Evolutionary conservation across 2,329 filamentous ascomycete genomes (phyloP), one percentile per base, ranked within the genome.

Genomic region (Colletotrichum theobromicola): DNA sequence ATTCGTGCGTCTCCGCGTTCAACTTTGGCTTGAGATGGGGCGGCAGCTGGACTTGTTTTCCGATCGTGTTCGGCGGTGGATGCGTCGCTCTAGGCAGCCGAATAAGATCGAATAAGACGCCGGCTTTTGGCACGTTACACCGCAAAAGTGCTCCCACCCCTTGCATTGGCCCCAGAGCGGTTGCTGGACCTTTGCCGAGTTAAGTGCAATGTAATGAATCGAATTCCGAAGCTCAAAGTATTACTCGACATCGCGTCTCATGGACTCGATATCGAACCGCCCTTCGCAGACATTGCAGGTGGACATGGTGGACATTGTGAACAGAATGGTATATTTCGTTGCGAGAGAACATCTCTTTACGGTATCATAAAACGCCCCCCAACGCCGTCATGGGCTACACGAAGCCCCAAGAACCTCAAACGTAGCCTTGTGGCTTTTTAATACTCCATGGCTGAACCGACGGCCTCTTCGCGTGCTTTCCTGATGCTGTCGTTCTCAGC

Each of bases 391-490:
- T n/a, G 26, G 32, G 70, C 28, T 62, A 21, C 34, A 16, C 10
- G 28, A 28, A 30, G 50, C 55, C 46, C 57, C 10, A n/a, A 18
- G 9, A 26, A 12, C 42, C n/a, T 18, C 30, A 28, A 24, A 50
- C 12, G 21, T 42, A 46, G 55, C 28, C 15, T 13, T 18, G 15
- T 13, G 32, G 21, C 7, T 28, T 15, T 58, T 80, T 68, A 88
- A 62, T 84, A 82, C 81, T 93, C 91, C 90, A 91, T 90, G 4
- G 87, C 83, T 15, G 86, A 85, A 15, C 90, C 91, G 4, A 91
- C 78, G 2, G 88, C 91, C 75, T 90, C 90, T 79, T 94, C 90
- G 61, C 86, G 86, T 18, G 87, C 84, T 76, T 83, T 87, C 71
- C 91, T 87, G 60, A 88, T 80, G 34, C 84, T 82, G 26, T 92